These are phyloP conservation scores for Neoboletus subvelutipes DNA, from an alignment of 768 basidiomycete genomes.

Conservation along the genomic window DNA sequence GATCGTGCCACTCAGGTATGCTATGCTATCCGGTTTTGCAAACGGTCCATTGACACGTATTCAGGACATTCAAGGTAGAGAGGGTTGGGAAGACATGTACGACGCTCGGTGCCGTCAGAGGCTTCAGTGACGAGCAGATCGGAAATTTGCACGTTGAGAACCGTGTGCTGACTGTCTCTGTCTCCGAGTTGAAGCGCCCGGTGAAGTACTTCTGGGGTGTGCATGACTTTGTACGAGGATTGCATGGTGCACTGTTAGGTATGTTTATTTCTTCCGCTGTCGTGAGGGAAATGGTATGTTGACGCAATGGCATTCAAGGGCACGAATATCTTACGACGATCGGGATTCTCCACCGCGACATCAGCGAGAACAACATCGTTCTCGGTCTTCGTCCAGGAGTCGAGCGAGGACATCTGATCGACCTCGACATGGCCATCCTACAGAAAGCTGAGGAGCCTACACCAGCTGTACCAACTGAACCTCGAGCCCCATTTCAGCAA, in stretches of 20 bases:
- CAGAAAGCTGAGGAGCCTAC: neutral
- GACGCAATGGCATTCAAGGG: too few species aligned
- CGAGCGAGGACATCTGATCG: conserved; percentile 31
- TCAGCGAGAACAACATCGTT: conserved; percentile 5
- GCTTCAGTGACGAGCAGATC: neutral
- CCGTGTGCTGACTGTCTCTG: too few species aligned
- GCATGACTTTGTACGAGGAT: too few species aligned
- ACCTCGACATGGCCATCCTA: conserved; percentile 10
- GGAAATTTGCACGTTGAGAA: too few species aligned
- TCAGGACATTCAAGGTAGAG: neutral
- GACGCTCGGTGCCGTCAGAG: conserved; percentile 7
- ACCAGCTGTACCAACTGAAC: neutral
- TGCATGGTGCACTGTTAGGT: too few species aligned
- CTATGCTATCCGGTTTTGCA: too few species aligned
- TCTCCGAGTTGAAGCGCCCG: too few species aligned
- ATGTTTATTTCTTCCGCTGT: too few species aligned
- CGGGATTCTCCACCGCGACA: conserved; percentile 27
- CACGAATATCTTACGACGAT: too few species aligned
- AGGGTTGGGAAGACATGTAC: neutral
- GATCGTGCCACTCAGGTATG: too few species aligned
- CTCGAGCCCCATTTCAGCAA: neutral
- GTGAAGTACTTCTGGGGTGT: too few species aligned
- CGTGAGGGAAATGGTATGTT: too few species aligned
- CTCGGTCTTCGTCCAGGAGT: conserved; percentile 15
- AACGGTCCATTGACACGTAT: neutral